Percentiles rank a stretch among this genome's conserved stretches.
phyloP scores from a whole-genome alignment of 2,329 filamentous ascomycete genomes.

The Dryadomyces quercivorus region DNA sequence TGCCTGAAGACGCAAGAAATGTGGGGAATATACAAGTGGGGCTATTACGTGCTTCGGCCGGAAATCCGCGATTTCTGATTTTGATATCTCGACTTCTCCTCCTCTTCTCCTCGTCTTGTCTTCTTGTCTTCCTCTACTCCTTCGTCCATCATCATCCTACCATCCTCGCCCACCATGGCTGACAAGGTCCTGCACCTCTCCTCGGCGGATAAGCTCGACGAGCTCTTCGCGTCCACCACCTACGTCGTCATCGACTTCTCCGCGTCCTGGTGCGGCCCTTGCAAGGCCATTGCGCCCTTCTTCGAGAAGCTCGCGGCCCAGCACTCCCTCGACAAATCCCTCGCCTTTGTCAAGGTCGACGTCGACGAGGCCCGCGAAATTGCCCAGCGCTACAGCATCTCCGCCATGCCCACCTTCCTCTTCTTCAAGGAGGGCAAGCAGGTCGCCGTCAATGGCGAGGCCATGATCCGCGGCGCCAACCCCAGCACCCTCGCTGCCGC shows the following conservation, averaged over 20 bases:
- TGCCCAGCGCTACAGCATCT: slow-evolving; percentile 34
- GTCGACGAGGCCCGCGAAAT: slow-evolving; percentile 40
- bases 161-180: neutral
- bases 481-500: slow-evolving; percentile 11
- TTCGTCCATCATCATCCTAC: neutral
- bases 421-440: slow-evolving; percentile 44
- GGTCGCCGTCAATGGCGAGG: slow-evolving; percentile 21
- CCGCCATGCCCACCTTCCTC: slow-evolving; percentile 47
- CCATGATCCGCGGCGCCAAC: slow-evolving; percentile 13
- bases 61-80: no score
- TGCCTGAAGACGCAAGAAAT: no score
- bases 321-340: slow-evolving; percentile 25
- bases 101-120: no score
- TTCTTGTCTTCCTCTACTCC: no score
- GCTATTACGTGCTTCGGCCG: no score
- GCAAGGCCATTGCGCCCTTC: slow-evolving; percentile 43
- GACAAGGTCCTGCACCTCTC: slow-evolving; percentile 24
- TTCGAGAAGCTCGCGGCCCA: slow-evolving; percentile 33
- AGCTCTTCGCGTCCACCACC: slow-evolving; percentile 32
- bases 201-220: slow-evolving; percentile 33
- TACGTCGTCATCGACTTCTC: slow-evolving; percentile 45
- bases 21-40: no score
- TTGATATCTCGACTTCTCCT: no score
- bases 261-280: slow-evolving; percentile 47
- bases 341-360: slow-evolving; percentile 46